Conservation (phyloP, 2,329 filamentous ascomycete species). For the Arthrinium phaeospermum region DNA sequence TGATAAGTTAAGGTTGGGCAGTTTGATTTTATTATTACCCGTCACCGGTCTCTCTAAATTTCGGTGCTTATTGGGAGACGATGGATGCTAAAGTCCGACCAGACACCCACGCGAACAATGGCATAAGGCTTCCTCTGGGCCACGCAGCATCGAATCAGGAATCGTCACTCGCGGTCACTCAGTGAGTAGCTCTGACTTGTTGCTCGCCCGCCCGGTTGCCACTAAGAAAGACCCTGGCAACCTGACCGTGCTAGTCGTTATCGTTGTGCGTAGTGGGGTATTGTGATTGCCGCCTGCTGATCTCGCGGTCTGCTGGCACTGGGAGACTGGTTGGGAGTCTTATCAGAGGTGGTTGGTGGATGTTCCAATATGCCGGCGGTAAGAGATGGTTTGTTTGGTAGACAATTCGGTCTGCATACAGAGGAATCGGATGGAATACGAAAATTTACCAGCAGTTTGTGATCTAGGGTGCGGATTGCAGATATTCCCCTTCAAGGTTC, state of each 20-base stretch:
- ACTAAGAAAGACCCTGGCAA: slow-evolving; percentile 11
- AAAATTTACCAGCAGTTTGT: background rate
- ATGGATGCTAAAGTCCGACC: slow-evolving; percentile 13
- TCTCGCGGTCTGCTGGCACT: background rate
- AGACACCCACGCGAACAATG: background rate
- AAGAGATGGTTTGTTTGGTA: background rate
- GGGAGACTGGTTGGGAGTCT: background rate
- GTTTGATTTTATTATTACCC: background rate
- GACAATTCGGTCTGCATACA: background rate
- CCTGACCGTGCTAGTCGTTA: slow-evolving; percentile 8
- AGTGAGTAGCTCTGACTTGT: slow-evolving; percentile 8
- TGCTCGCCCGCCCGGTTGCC: background rate
- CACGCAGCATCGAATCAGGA: slow-evolving; percentile 13
- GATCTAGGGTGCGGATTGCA: background rate
- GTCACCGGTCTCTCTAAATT: slow-evolving; percentile 4
- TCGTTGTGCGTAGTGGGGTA: slow-evolving; percentile 1
- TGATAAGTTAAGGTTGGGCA: slow-evolving; percentile 2
- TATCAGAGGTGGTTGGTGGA: background rate
- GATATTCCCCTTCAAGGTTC: background rate
- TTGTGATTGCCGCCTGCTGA: slow-evolving; percentile 3
- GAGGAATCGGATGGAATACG: background rate
- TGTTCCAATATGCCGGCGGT: background rate
- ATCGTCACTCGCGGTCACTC: slow-evolving; percentile 1
- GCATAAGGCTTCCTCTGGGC: background rate
- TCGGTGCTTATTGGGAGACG: background rate